These are phyloP conservation scores for Globisporangium spiculum DNA, from an alignment of 352 stramenopile species.

Conservation along the genomic window DNA sequence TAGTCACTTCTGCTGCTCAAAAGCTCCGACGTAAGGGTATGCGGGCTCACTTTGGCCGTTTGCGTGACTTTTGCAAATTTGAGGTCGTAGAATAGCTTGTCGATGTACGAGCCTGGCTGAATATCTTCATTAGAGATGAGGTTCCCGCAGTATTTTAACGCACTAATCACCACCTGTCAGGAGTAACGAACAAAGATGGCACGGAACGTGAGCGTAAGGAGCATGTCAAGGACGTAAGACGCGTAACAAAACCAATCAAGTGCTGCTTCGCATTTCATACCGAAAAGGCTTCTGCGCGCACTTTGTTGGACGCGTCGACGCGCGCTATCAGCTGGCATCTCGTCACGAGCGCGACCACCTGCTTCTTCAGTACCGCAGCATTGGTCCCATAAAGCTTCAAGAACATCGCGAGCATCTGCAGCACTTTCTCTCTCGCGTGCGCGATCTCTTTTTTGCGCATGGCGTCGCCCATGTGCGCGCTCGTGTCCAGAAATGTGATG, in stretches of 20 bases:
- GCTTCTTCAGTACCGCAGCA: conserved; percentile 41
- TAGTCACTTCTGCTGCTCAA: not conserved
- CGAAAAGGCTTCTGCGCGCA: conserved; percentile 48
- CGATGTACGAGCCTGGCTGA: conserved; percentile 46
- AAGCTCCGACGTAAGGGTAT: not conserved
- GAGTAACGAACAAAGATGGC: not conserved
- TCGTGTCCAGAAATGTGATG: conserved; percentile 53
- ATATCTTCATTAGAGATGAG: conserved; percentile 44
- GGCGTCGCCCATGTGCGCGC: conserved; percentile 42
- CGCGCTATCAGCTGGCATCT: conserved; percentile 55
- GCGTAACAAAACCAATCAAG: not conserved
- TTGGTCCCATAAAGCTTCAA: conserved; percentile 49
- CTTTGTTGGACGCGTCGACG: conserved; percentile 59
- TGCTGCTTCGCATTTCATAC: conserved; percentile 17
- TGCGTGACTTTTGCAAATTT: conserved; percentile 72
- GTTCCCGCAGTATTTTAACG: conserved; percentile 41
- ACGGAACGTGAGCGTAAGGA: not conserved
- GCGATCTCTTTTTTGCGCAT: conserved; percentile 59
- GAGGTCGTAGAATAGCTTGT: conserved; percentile 76
- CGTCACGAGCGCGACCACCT: conserved; percentile 39
- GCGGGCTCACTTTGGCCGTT: conserved; percentile 45
- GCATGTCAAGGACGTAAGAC: not conserved
- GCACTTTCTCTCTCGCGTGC: conserved; percentile 38
- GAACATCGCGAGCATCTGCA: conserved; percentile 50
- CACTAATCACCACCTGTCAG: conserved; percentile 49